Conservation (phyloP, 2,329 filamentous ascomycete genomes). For the Aschersonia sp. region DNA sequence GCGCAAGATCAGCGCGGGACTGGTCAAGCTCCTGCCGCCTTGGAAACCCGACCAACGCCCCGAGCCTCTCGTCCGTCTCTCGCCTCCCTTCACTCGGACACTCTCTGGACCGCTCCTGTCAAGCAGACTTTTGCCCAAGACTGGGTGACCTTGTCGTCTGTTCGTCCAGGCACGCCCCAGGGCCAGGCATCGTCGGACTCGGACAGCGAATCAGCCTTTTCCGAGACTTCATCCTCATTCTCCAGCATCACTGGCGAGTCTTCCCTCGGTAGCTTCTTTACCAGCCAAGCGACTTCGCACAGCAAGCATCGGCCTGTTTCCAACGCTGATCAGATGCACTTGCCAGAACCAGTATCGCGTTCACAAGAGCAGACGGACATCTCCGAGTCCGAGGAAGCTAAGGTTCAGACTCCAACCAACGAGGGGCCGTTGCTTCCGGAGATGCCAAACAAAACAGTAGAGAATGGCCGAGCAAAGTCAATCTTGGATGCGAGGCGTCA, state of each 20-base stretch:
- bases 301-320: neutral
- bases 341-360: too few species aligned
- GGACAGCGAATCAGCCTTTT: constrained; percentile 5
- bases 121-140: constrained; percentile 1
- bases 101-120: constrained; percentile 2
- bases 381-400: too few species aligned
- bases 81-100: neutral
- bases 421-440: too few species aligned
- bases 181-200: constrained; percentile 2
- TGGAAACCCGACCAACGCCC: constrained; percentile 1
- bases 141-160: constrained; percentile 5
- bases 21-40: neutral
- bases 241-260: constrained; percentile 5
- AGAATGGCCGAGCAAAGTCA: too few species aligned
- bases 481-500: too few species aligned
- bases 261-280: constrained; percentile 2
- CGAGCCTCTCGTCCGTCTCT: neutral
- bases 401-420: too few species aligned
- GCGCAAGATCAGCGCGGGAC: neutral
- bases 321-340: too few species aligned
- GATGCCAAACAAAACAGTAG: too few species aligned
- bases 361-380: too few species aligned
- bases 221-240: constrained; percentile 5
- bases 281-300: neutral
- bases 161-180: constrained; percentile 3